Evolutionary conservation across 2,329 filamentous ascomycete genomes (phyloP).

Genomic region (Zymoseptoria ardabiliae): DNA sequence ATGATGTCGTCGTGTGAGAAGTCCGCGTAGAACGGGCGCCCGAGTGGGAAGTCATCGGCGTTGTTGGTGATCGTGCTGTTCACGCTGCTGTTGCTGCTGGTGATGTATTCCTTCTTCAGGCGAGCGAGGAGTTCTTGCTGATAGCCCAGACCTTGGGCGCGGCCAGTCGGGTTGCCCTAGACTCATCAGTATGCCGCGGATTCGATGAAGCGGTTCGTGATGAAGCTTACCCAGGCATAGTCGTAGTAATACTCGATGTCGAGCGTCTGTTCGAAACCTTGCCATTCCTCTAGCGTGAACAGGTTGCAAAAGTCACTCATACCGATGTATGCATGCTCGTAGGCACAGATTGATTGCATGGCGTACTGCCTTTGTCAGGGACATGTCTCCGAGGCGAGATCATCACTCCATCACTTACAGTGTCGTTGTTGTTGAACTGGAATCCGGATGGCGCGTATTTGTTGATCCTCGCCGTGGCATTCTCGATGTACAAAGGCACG

Average conservation of each 20-base stretch:
- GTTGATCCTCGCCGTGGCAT: constrained; percentile 42
- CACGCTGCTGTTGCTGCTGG: constrained; percentile 44
- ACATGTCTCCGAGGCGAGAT: not conserved
- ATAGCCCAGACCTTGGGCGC: constrained; percentile 48
- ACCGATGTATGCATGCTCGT: constrained; percentile 46
- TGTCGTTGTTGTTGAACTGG: constrained; percentile 39
- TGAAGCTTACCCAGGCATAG: constrained; percentile 8
- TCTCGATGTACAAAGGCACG: constrained; percentile 39
- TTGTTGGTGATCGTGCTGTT: constrained; percentile 45
- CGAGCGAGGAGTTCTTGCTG: constrained; percentile 46
- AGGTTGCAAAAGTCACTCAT: constrained; percentile 46
- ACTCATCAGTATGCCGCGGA: not conserved
- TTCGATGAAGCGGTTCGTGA: not conserved
- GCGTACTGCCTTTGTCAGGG: constrained; percentile 28
- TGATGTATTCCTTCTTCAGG: constrained; percentile 41
- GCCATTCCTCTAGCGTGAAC: constrained; percentile 50
- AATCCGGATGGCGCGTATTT: constrained; percentile 43
- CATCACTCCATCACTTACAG: not conserved
- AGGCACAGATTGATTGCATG: constrained; percentile 46
- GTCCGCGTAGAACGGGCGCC: constrained; percentile 45
- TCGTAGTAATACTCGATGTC: constrained; percentile 48
- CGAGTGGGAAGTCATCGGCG: constrained; percentile 40
- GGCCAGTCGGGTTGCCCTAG: constrained; percentile 41
- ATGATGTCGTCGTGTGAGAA: constrained; percentile 50
- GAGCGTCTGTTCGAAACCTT: constrained; percentile 46